Percentiles rank a stretch among this genome's conserved stretches.
Evolutionary conservation across 2,329 filamentous ascomycete genomes (phyloP).

Genomic region (Fusarium nanum): DNA sequence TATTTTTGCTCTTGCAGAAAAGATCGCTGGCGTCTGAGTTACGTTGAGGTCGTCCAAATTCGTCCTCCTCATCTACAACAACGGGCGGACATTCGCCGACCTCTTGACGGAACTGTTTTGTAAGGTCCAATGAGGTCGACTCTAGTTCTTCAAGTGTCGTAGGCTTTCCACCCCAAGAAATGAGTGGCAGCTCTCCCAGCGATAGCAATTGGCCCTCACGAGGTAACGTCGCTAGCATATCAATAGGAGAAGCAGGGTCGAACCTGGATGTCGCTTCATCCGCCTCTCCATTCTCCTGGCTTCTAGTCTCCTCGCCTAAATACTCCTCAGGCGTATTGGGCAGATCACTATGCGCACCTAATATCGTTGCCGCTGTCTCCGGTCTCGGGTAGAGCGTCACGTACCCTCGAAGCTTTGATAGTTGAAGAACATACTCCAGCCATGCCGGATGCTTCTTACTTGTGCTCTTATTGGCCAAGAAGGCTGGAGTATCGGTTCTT

Average conservation of each 20-base stretch:
- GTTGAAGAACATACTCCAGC: constrained; percentile 80
- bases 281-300: constrained; percentile 47
- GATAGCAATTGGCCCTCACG: constrained; percentile 57
- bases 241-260: constrained; percentile 56
- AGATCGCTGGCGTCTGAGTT: constrained; percentile 66
- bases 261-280: constrained; percentile 48
- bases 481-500: constrained; percentile 51
- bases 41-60: constrained; percentile 26
- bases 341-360: constrained; percentile 82
- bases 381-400: constrained; percentile 81
- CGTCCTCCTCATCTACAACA: constrained; percentile 30
- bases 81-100: constrained; percentile 72
- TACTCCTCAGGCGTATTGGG: constrained; percentile 79
- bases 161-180: constrained; percentile 73
- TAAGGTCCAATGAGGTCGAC: constrained; percentile 63
- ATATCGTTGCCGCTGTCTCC: constrained; percentile 64
- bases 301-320: constrained; percentile 43
- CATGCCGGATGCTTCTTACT: constrained; percentile 78
- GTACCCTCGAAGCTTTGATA: constrained; percentile 82
- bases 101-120: constrained; percentile 67
- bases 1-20: constrained; percentile 65
- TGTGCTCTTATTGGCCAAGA: constrained; percentile 67
- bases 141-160: constrained; percentile 56
- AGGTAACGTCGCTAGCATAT: constrained; percentile 63
- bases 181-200: constrained; percentile 64